phyloP scores from a whole-genome alignment of 2,329 filamentous ascomycete species.

The Parascedosporium putredinis region DNA sequence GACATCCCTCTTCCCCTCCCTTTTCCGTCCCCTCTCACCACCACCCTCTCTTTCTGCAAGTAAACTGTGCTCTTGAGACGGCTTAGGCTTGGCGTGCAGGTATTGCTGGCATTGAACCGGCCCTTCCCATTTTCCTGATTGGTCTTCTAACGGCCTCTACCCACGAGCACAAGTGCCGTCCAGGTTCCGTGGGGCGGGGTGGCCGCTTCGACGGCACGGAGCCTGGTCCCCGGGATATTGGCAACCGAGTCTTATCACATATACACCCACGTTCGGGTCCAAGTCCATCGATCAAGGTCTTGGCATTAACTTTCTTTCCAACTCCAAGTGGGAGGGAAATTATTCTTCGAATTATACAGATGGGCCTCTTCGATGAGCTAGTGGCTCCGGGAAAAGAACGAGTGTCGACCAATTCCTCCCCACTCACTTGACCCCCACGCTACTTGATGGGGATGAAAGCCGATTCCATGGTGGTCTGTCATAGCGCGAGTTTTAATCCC shows the following conservation, averaged over 20 bases:
- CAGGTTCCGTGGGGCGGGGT: background rate
- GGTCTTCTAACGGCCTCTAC: background rate
- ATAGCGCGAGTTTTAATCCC: background rate
- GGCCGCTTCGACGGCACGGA: too few relatives aligned
- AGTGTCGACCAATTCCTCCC: too few relatives aligned
- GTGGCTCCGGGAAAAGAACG: too few relatives aligned
- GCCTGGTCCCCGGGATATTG: background rate
- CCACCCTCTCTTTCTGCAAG: background rate
- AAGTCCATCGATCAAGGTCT: background rate
- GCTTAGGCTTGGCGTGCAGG: background rate
- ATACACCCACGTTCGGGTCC: background rate
- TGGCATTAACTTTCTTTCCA: constrained; percentile 1
- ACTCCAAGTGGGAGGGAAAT: too few relatives aligned
- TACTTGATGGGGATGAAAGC: too few relatives aligned
- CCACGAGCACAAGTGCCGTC: background rate
- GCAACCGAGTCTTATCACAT: background rate
- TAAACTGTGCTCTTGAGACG: background rate
- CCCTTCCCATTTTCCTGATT: background rate
- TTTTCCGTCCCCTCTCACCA: background rate
- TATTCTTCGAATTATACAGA: background rate
- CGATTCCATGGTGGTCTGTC: too few relatives aligned
- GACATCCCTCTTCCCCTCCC: background rate
- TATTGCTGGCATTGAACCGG: background rate
- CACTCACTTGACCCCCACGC: too few relatives aligned
- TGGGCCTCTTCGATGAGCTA: background rate